phyloP scores from a whole-genome alignment of 768 basidiomycete genomes.

The Termitomyces sp. region DNA sequence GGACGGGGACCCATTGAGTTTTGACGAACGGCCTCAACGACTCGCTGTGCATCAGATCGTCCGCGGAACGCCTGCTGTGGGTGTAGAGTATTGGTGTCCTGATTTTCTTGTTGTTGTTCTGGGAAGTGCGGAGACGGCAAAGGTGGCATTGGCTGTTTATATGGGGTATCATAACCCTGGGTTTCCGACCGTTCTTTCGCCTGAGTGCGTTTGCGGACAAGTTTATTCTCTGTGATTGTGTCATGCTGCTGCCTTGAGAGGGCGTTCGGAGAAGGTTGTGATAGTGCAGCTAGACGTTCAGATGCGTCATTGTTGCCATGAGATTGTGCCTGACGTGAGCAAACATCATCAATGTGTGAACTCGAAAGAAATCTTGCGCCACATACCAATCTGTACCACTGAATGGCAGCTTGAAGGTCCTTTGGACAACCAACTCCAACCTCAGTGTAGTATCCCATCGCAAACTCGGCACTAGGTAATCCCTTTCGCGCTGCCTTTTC shows the following conservation, averaged over 20 bases:
- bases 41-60: constrained; percentile 33
- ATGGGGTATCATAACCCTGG: constrained; percentile 6
- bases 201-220: constrained; percentile 77
- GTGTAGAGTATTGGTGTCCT: constrained; percentile 2
- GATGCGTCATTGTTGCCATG: constrained; percentile 80
- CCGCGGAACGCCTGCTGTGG: constrained; percentile 7
- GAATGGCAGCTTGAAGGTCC: constrained; percentile 57
- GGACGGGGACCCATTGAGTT: constrained; percentile 29
- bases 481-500: constrained; percentile 78
- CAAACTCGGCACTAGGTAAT: constrained; percentile 83
- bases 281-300: constrained; percentile 67
- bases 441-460: constrained; percentile 93
- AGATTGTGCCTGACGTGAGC: constrained; percentile 52
- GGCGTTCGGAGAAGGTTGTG: constrained; percentile 51
- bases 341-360: not conserved
- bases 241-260: constrained; percentile 82
- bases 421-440: constrained; percentile 80
- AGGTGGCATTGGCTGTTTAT: not conserved
- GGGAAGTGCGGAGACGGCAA: constrained; percentile 12
- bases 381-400: constrained; percentile 67
- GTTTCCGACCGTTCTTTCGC: constrained; percentile 56
- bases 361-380: not conserved
- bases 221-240: constrained; percentile 66
- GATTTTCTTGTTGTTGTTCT: constrained; percentile 9
- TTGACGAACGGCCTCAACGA: constrained; percentile 53